Base-by-base conservation (phyloP, 1,284 basidiomycete species). In the Butyriboletus appendiculatus region DNA sequence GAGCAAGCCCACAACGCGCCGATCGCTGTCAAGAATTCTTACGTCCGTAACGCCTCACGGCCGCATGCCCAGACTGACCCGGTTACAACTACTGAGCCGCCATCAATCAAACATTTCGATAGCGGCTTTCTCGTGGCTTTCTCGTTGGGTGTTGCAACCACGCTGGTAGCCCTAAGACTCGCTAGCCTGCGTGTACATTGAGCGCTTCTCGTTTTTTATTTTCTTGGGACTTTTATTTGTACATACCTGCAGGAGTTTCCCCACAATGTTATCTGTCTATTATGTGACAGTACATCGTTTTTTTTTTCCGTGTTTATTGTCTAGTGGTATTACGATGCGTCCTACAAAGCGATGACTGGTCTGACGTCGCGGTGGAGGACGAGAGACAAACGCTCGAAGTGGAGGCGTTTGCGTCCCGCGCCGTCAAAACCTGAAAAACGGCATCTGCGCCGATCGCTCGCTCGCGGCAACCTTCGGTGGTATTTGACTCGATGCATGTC, bases 111-210 rank as follows among this genome's bases (percentile, higher is more conserved):
- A 22, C 2, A 39, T 39, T 28, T 59, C 18, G 55, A 61, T 4
- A 16, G 33, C 45, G 57, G 30, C n/a, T 20, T 67, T 1, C 32
- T 68, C 3, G 35, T 45, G 5, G 66, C 68, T 11, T 71, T 71
- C 44, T 49, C 61, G 0, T 34, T 70, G 20, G 69, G 66, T 20
- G 38, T 70, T 4, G 48, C 39, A n/a, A 53, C 61, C 8, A 60
- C 60, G 6, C 43, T 59, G 20, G 45, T 48, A 20, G 48, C 38
- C 16, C 5, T 64, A 32, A 59, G 48, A 39, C 5, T 68, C 3
- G 34, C 26, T 43, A 10, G 20, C 41, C 45, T 57, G 15, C 54
- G 40, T 40, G 28, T 6, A 47, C 50, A 28, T 11, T 65, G n/a
- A 56, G 7, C 5, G 9, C 22, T 20, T 1, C 12, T 47, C 5